Base-by-base conservation (phyloP, 2,329 filamentous ascomycete genomes). In the Fusarium chaquense region DNA sequence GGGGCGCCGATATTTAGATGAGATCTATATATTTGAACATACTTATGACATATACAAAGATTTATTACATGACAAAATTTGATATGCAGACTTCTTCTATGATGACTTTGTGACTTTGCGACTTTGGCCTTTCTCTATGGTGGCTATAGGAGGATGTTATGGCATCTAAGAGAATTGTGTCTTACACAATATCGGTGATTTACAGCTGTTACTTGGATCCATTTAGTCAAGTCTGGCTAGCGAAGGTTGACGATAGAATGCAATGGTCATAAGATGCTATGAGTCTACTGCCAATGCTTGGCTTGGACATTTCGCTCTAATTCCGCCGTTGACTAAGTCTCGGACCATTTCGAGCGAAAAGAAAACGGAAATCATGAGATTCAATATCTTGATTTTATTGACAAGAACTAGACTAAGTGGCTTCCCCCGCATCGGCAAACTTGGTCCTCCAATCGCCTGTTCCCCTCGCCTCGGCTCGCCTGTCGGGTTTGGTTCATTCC, bases 381-480 rank as follows among this genome's bases (percentile, higher is more conserved):
- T 26, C 33, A 36, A 46, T 32, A 30, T 22, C 30, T 24, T 24
- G 36, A 38, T 44, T 32, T 59, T 46, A 24, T 35, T 64, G 30
- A 16, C 57, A 50, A 46, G 62, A 28, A 40, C 12, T 46, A 11
- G 44, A 46, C 12, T 32, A 32, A 20, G n/a, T 20, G 13, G 33
- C 32, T 51, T 38, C 35, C 57, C 57, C 60, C 70, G 45, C 62
- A 60, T 60, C 16, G 20, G 1, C 28, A 26, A 35, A 28, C 45
- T n/a, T 30, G 15, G 20, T 28, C 26, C 22, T 62, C 72, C 72
- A 74, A 73, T 74, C 72, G 72, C 72, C 41, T 56, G 3, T 2
- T 32, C 43, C 51, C 35, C 36, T 74, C 69, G 70, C 70, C 58
- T 76, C 75, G 75, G 75, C 67, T 76, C 74, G 74, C 72, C 32